phyloP scores from a whole-genome alignment of 208 protist species.

The Leishmania amazonensis region DNA sequence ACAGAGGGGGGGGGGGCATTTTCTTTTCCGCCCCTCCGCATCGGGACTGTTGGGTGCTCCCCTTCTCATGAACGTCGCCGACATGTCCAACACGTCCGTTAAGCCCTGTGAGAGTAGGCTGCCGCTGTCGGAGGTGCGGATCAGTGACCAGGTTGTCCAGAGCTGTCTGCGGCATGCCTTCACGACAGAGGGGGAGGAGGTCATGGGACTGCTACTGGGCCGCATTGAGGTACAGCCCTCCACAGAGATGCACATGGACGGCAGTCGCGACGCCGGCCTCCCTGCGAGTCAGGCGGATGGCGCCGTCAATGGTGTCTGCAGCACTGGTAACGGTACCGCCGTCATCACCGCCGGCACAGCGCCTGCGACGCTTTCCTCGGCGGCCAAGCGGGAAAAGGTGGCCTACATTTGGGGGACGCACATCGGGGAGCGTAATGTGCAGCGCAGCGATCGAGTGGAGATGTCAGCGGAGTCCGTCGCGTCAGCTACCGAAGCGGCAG shows the following conservation, averaged over 20 bases:
- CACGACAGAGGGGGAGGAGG: conserved; percentile 78
- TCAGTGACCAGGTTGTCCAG: conserved; percentile 62
- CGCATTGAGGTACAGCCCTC: conserved; percentile 30
- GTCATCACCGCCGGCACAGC: not conserved
- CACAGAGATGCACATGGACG: not conserved
- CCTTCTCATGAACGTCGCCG: not conserved
- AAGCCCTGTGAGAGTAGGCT: not conserved
- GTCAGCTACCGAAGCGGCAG: conserved; percentile 59
- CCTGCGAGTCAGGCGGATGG: not conserved
- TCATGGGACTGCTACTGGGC: conserved; percentile 82
- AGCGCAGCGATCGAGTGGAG: conserved; percentile 81
- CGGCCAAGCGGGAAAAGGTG: conserved; percentile 32
- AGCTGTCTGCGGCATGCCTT: conserved; percentile 76
- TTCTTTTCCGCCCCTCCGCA: not conserved
- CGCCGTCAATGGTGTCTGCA: not conserved
- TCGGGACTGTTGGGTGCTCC: not conserved
- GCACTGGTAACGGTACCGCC: not conserved
- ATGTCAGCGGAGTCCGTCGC: conserved; percentile 56
- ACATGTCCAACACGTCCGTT: not conserved
- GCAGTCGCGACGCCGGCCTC: not conserved
- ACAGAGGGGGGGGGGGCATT: not conserved
- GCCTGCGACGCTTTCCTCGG: not conserved
- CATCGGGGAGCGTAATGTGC: conserved; percentile 65
- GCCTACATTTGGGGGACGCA: conserved; percentile 58
- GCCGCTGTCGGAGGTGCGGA: conserved; percentile 47